Base-by-base conservation (phyloP, 305 asterid genomes). In the Rubia balearica region DNA sequence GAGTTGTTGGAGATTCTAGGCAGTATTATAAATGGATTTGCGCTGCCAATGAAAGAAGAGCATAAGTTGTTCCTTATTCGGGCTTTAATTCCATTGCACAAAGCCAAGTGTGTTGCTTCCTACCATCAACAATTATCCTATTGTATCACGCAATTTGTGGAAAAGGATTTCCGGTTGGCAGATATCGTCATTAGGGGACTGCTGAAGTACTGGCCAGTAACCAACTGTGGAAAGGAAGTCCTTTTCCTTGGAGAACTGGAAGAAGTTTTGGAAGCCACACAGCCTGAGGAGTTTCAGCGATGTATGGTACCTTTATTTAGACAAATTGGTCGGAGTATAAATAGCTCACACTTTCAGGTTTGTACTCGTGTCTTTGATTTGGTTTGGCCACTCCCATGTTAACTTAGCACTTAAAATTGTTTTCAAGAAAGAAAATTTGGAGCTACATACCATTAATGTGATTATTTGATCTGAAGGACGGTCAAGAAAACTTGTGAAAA, bases 1-100 rank as follows among this genome's bases (percentile, higher is more conserved):
- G 95, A 90, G 83, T 65, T 90, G 69, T 78, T 92, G 83, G 98
- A 90, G 88, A 86, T 92, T 81, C 88, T 90, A 49, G 88, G 90
- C 71, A 87, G 96, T 73, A 84, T 90, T 71, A 88, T 92, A 71
- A 90, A 90, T 70, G 97, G 96, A n/a, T 90, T 88, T 74, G 90
- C 92, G 3, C 66, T 90, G 85, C 97, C 96, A 42, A 88, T 92
- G 97, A 90, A 89, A 81, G 98, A 92, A 77, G 97, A 92, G 84
- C 95, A 92, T 85, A 92, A 90, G 81, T 70, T 92, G 77, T 92
- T 89, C 83, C 97, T 90, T 69, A 76, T 82, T 65, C 86, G 96
- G 55, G 87, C 91, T 16, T 90, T 92, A 57, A 83, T 92, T 75
- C 98, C 97, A 17, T 76, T 92, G 72, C 97, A 92, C 87, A 88